Evolutionary conservation across 805 yeast genomes (phyloP).

Genomic region (Wickerhamiella azyma): DNA sequence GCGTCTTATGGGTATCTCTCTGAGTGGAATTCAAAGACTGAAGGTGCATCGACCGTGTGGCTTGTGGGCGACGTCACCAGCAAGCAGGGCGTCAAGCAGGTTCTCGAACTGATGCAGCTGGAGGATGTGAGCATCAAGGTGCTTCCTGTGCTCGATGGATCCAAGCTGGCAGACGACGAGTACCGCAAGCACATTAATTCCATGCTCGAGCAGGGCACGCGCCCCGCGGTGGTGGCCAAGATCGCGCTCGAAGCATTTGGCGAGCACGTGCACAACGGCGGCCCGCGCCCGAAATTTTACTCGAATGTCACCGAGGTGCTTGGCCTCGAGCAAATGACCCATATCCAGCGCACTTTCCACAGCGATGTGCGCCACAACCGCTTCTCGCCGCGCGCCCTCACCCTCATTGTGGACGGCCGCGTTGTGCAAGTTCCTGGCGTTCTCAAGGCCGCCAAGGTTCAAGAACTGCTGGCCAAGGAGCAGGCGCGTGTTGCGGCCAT

Average conservation of each 20-base stretch:
- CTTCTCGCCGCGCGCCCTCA: background rate
- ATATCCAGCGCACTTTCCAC: conserved; percentile 2
- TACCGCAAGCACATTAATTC: conserved; percentile 6
- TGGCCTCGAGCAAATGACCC: background rate
- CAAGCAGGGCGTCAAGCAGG: conserved; percentile 30
- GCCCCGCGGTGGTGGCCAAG: conserved; percentile 6
- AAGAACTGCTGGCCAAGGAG: conserved; percentile 13
- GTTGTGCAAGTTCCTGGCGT: background rate
- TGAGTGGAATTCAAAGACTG: background rate
- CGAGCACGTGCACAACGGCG: background rate
- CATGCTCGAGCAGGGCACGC: conserved; percentile 1
- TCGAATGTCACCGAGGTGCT: background rate
- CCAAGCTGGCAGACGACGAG: background rate
- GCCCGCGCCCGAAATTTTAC: conserved; percentile 5
- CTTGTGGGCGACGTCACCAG: conserved; percentile 44
- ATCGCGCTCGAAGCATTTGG: conserved; percentile 3
- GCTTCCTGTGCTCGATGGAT: conserved; percentile 1
- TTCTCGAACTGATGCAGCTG: conserved; percentile 27
- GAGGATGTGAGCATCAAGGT: conserved; percentile 8
- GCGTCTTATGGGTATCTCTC: conserved; percentile 2
- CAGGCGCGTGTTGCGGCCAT: conserved; percentile 12
- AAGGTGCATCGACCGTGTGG: conserved; percentile 29
- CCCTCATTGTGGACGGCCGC: conserved; percentile 16
- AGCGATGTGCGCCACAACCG: background rate
- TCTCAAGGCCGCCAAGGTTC: conserved; percentile 3